phyloP scores from a whole-genome alignment of 2,329 filamentous ascomycete genomes.

The Podosphaera fusca region DNA sequence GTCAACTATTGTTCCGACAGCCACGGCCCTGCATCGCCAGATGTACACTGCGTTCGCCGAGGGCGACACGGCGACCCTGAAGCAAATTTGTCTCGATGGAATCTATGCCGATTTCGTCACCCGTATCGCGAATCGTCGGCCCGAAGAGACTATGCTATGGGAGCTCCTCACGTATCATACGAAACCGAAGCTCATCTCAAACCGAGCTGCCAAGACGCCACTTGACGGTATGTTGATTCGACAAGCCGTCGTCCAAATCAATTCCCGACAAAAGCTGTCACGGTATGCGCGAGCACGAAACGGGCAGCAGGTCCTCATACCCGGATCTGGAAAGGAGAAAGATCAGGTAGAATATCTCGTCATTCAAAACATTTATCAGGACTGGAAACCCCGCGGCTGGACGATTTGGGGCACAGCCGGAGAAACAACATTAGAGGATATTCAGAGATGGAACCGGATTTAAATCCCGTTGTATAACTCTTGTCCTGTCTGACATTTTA shows the following conservation, averaged over 20 bases:
- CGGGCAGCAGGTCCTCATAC: slow-evolving; percentile 18
- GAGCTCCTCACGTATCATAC: slow-evolving; percentile 28
- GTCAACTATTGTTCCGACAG: slow-evolving; percentile 24
- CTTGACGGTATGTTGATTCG: slow-evolving; percentile 23
- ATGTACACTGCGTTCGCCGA: slow-evolving; percentile 38
- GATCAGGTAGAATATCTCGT: slow-evolving; percentile 42
- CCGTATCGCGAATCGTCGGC: slow-evolving; percentile 28
- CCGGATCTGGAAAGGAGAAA: slow-evolving; percentile 26
- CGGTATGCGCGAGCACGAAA: slow-evolving; percentile 16
- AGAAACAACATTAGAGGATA: slow-evolving; percentile 23
- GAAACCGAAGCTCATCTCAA: slow-evolving; percentile 20
- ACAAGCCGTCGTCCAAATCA: slow-evolving; percentile 37
- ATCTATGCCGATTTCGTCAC: slow-evolving; percentile 28
- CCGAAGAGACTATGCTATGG: slow-evolving; percentile 25
- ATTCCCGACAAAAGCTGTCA: slow-evolving; percentile 29
- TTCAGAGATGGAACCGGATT: slow-evolving; percentile 17
- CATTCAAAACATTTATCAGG: slow-evolving; percentile 25
- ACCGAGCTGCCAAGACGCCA: slow-evolving; percentile 27
- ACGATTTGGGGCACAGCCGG: slow-evolving; percentile 39
- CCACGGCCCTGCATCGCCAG: slow-evolving; percentile 33
- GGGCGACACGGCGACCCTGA: slow-evolving; percentile 28
- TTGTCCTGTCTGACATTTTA: neutral
- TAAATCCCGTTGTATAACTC: neutral
- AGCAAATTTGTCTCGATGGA: slow-evolving; percentile 28
- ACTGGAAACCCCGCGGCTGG: slow-evolving; percentile 29